Evolutionary conservation across 768 basidiomycete genomes (phyloP).

Genomic region (Mycena latifolia): DNA sequence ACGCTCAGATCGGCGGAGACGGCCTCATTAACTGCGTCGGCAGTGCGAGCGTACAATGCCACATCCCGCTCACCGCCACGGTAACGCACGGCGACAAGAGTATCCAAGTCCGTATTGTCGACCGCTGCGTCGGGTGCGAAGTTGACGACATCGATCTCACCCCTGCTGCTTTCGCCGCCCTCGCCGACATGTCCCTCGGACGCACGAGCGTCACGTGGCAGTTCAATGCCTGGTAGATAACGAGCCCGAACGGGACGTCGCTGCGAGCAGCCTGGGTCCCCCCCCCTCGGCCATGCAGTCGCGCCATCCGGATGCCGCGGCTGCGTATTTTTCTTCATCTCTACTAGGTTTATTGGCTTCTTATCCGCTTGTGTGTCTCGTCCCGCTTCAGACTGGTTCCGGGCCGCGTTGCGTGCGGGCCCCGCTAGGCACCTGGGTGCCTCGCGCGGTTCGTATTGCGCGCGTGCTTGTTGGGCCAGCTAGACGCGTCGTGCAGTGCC

Average conservation of each 20-base stretch:
- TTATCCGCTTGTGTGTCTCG: slow-evolving; percentile 24
- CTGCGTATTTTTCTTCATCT: background rate
- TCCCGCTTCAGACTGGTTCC: slow-evolving; percentile 28
- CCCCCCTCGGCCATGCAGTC: background rate
- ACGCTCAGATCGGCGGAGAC: slow-evolving; percentile 44
- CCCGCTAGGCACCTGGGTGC: slow-evolving; percentile 18
- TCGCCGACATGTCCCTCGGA: slow-evolving; percentile 42
- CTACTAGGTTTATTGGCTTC: slow-evolving; percentile 12
- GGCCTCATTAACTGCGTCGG: slow-evolving; percentile 39
- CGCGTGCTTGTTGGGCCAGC: slow-evolving; percentile 19
- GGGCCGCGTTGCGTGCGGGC: slow-evolving; percentile 14
- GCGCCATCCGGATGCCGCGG: slow-evolving; percentile 8
- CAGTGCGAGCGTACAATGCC: slow-evolving; percentile 24
- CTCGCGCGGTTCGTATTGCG: slow-evolving; percentile 9
- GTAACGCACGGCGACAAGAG: slow-evolving; percentile 46
- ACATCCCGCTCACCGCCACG: slow-evolving; percentile 39
- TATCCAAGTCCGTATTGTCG: slow-evolving; percentile 56
- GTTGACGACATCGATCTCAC: slow-evolving; percentile 47
- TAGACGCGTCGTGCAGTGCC: slow-evolving; percentile 37
- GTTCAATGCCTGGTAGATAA: slow-evolving; percentile 43
- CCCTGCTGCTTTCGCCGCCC: slow-evolving; percentile 42
- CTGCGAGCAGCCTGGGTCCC: slow-evolving; percentile 22
- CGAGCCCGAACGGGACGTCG: slow-evolving; percentile 7
- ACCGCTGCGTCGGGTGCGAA: slow-evolving; percentile 63
- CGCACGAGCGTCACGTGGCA: slow-evolving; percentile 53